Percentiles rank a stretch among this genome's conserved stretches.
Conservation (phyloP, 352 stramenopile genomes). For the Pythium dissimile region DNA sequence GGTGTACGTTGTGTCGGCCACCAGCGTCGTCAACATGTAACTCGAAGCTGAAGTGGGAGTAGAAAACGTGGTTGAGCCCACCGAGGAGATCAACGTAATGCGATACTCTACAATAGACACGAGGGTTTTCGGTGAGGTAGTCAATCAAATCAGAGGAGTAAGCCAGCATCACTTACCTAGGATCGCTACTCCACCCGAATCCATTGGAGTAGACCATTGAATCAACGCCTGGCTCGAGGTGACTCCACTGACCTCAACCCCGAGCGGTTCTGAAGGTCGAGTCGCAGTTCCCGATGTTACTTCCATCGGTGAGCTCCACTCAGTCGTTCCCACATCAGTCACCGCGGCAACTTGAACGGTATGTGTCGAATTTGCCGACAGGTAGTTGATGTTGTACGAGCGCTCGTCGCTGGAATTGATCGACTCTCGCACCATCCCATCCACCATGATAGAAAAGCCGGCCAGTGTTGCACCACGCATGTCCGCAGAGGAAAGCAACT, state of each 20-base stretch:
- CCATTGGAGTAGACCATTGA: slow-evolving; percentile 34
- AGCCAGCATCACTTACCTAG: slow-evolving; percentile 25
- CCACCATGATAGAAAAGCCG: slow-evolving; percentile 40
- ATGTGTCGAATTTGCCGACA: slow-evolving; percentile 32
- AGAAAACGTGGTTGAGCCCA: slow-evolving; percentile 15
- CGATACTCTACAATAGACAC: slow-evolving; percentile 23
- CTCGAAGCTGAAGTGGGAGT: slow-evolving; percentile 6
- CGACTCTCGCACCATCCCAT: slow-evolving; percentile 16
- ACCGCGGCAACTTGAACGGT: slow-evolving; percentile 30
- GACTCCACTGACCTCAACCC: slow-evolving; percentile 27
- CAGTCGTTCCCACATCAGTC: slow-evolving; percentile 36
- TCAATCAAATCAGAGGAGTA: not conserved
- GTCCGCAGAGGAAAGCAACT: slow-evolving; percentile 41
- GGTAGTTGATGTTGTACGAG: slow-evolving; percentile 25
- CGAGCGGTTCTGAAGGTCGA: slow-evolving; percentile 26
- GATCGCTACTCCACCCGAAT: slow-evolving; percentile 43
- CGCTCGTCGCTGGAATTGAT: slow-evolving; percentile 22
- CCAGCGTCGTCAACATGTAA: slow-evolving; percentile 26
- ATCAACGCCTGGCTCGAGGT: slow-evolving; percentile 35
- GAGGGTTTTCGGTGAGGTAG: no score
- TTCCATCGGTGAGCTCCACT: slow-evolving; percentile 23
- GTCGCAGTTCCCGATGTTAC: slow-evolving; percentile 32
- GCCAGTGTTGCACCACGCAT: slow-evolving; percentile 45
- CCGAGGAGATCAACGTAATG: slow-evolving; percentile 1
- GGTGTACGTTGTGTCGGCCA: slow-evolving; percentile 41